A percentile compares a stretch with the other conserved stretches of the same genome.
Evolutionary conservation across 768 basidiomycete species (phyloP).

Genomic region (Amanita brunnescens): DNA sequence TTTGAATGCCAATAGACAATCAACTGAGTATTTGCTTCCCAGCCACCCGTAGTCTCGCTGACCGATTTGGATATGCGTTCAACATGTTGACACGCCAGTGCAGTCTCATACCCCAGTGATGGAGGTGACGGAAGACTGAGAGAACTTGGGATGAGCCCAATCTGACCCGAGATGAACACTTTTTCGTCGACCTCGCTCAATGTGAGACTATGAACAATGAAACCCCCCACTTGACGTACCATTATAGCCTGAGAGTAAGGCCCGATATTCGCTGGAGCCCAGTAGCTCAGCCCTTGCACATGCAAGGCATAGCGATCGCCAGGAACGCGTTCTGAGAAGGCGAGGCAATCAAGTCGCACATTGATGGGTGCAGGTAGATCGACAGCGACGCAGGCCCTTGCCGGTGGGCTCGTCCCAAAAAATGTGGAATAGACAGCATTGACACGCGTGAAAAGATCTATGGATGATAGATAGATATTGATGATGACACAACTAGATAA

Average conservation of each 20-base stretch:
- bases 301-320: slow-evolving; percentile 69
- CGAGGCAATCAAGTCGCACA: slow-evolving; percentile 73
- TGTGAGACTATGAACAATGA: slow-evolving; percentile 2
- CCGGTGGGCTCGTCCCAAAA: slow-evolving; percentile 89
- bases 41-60: slow-evolving; percentile 43
- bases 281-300: slow-evolving; percentile 94
- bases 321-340: slow-evolving; percentile 37
- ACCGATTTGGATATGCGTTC: slow-evolving; percentile 57
- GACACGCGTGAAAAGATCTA: slow-evolving; percentile 67
- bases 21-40: slow-evolving; percentile 55
- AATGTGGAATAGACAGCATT: slow-evolving; percentile 74
- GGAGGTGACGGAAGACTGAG: slow-evolving; percentile 56
- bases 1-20: slow-evolving; percentile 68
- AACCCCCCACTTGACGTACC: slow-evolving; percentile 34
- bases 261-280: slow-evolving; percentile 99
- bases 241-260: slow-evolving; percentile 93
- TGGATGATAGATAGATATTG: slow-evolving; percentile 75
- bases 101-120: slow-evolving; percentile 55
- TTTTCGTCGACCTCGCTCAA: slow-evolving; percentile 54
- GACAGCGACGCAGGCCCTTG: slow-evolving; percentile 88
- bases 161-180: slow-evolving; percentile 92
- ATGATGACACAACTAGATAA: slow-evolving; percentile 63
- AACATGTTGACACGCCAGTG: slow-evolving; percentile 76
- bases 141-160: slow-evolving; percentile 75
- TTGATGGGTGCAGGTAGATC: slow-evolving; percentile 49